Evolutionary conservation across 345 rosid species (phyloP), one percentile per base, ranked within the genome.

Genomic region (Brassica juncea): DNA sequence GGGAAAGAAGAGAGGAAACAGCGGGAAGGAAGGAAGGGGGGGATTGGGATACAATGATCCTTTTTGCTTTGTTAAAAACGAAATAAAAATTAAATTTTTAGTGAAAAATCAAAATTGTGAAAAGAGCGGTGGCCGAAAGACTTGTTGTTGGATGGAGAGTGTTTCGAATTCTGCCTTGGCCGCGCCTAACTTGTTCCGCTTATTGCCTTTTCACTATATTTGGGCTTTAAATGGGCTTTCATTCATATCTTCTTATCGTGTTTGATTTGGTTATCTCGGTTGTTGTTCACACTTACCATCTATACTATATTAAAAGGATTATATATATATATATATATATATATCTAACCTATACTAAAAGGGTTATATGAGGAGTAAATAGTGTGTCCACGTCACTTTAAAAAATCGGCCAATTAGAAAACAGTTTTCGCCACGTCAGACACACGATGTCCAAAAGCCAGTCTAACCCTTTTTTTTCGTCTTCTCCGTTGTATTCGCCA

Each of bases 51-150:
- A 44, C 3, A 49, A 19, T 0, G 0, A 73, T 1, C 39, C 59
- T 79, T 37, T 66, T 72, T 0, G 0, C 0, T 34, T 11, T 78
- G 8, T 78, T 78, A 66, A 78, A 39, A 0, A 7, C 44, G 3
- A 42, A 31, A 27, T 64, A 69, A 68, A 14, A 9, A 30, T 16
- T 8, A 55, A 10, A 42, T 2, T 2, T 42, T 10, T 9, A 2
- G 47, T 39, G 47, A 39, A 65, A 65, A 10, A 54, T 15, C 8
- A 19, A 19, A 52, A 54, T 15, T 16, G 59, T 15, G 10, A 59
- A 4, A 69, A 69, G 70, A 71, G 81, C 76, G 81, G 81, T 77
- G 81, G 76, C 66, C 58, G 59, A 73, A 27, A 71, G 8, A 57
- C 59, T 28, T 28, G 4, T 52, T 7, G 78, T 65, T 66, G 67